Conservation (phyloP, 768 basidiomycete species). For the Lyophyllum atratum region DNA sequence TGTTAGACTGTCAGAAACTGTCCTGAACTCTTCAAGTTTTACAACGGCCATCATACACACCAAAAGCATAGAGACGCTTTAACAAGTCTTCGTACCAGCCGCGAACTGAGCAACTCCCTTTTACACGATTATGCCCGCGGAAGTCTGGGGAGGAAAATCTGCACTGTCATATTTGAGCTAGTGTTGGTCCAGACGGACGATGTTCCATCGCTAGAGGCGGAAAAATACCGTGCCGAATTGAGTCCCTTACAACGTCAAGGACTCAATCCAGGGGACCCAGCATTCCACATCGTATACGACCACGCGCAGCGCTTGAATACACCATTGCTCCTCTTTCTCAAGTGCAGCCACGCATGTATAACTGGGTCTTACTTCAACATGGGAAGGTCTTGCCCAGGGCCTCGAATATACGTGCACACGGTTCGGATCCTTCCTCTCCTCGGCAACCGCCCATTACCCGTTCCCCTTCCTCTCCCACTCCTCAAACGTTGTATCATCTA, state of each 20-base stretch:
- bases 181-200: no score
- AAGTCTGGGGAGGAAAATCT: background rate
- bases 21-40: background rate
- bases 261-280: background rate
- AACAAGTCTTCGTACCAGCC: background rate
- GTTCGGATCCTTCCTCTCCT: background rate
- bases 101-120: background rate
- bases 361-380: no score
- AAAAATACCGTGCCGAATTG: background rate
- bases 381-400: no score
- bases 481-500: background rate
- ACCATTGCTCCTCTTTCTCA: slow-evolving; percentile 6
- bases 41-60: background rate
- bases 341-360: slow-evolving; percentile 3
- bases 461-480: no score
- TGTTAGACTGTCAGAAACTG: background rate
- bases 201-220: background rate
- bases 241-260: background rate
- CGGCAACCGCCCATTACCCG: background rate
- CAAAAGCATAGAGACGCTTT: background rate
- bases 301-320: background rate
- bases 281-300: background rate
- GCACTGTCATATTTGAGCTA: slow-evolving; percentile 9
- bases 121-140: background rate
- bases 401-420: no score